Base-by-base conservation (phyloP, 768 basidiomycete genomes). In the Podaxis sp. region DNA sequence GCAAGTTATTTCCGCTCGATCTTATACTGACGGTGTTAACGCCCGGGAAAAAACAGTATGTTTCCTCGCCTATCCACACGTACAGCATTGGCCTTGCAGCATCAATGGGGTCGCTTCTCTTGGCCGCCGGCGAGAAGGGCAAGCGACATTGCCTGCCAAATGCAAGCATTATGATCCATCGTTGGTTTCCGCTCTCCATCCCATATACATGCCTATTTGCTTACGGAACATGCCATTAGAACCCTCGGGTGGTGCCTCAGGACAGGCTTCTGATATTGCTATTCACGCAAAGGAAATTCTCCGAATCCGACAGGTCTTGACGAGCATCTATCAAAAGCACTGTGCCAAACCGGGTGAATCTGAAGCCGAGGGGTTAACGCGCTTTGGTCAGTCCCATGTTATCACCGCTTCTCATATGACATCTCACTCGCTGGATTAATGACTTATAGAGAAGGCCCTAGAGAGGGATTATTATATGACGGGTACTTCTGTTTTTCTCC, bases 381-480 rank as follows among this genome's bases (percentile, higher is more conserved):
- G 94, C 19, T 97, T 96, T 72, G 89, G 93, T 94, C 71, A 61
- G 85, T 75, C 55, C 43, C 64, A 61, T 55, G 52, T 41, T 60
- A 43, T 57, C 47, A 38, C 63, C 63, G 55, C 43, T 36, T 25
- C 37, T 50, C 64, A 60, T 53, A 57, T 46, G 43, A 56, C 59
- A 60, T 60, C 57, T 65, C 47, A 64, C 24, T n/a, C 59, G 51
- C 61, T 67, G 57, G 62, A 51, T 63, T 60, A 66, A 66, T 66
- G 66, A 64, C 70, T 67, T 66, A 41, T 74, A 95, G 94, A 93
- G 75, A 89, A 79, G 63, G 94, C 95, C 41, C 77, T 98, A 66
- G 95, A 98, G 77, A 83, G 95, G 64, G 95, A 98, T 75, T 96
- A 96, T 75, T 98, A 94, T 75, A 90, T 98, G 92, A 96, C 94